Conservation (phyloP, 2,329 filamentous ascomycete genomes). For the Celoporthe dispersa region DNA sequence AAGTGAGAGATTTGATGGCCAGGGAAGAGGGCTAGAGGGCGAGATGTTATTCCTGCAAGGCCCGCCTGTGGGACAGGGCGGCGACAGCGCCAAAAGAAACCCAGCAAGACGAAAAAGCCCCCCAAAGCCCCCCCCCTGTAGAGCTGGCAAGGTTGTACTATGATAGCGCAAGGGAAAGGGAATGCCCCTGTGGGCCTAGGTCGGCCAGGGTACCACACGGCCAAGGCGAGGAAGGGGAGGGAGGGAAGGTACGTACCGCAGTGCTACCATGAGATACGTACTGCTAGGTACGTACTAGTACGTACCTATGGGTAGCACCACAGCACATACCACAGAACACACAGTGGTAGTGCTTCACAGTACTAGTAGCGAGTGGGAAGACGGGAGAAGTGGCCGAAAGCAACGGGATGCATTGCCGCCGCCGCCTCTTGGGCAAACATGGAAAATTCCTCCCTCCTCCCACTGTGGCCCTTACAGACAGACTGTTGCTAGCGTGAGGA, state of each 20-base stretch:
- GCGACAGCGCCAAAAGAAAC: slow-evolving; percentile 3
- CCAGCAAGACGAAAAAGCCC: neutral
- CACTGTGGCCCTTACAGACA: neutral
- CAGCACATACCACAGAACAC: neutral
- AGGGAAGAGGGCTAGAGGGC: slow-evolving; percentile 6
- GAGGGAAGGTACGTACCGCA: neutral
- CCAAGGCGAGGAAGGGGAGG: neutral
- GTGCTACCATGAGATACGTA: no score
- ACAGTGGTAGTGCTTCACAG: neutral
- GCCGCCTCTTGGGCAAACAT: slow-evolving; percentile 13
- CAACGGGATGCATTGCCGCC: slow-evolving; percentile 2
- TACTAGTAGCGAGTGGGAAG: neutral
- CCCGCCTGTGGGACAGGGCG: slow-evolving; percentile 12
- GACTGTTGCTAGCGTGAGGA: neutral
- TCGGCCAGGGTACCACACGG: neutral
- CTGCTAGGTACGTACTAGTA: neutral
- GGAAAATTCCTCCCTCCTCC: slow-evolving; percentile 9
- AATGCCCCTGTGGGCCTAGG: slow-evolving; percentile 5
- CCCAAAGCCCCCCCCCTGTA: neutral
- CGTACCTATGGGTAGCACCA: neutral
- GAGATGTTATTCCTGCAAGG: slow-evolving; percentile 12
- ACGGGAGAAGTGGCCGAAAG: neutral
- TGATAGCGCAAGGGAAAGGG: neutral
- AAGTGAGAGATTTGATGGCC: slow-evolving; percentile 20
- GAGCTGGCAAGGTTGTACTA: neutral